Evolutionary conservation across 305 asterid species (phyloP).

Genomic region (Rubia occidens): DNA sequence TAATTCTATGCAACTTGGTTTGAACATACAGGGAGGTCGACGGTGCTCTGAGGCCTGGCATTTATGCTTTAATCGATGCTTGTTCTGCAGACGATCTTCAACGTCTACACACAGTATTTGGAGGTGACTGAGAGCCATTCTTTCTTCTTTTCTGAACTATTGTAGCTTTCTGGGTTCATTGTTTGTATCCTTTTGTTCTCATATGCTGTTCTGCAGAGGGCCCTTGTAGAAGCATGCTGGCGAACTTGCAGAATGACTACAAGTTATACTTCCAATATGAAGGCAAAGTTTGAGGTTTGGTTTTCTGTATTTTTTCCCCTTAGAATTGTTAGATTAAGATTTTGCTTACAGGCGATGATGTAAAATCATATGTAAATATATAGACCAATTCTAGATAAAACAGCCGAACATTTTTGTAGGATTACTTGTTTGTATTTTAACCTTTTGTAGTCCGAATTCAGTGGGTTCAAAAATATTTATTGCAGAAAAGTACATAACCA

Average conservation of each 20-base stretch:
- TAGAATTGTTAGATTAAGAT: neutral
- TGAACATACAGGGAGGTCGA: constrained; percentile 58
- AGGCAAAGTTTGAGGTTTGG: constrained; percentile 66
- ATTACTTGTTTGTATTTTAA: too few species aligned
- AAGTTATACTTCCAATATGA: constrained; percentile 59
- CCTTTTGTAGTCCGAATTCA: too few species aligned
- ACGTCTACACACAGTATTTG: constrained; percentile 69
- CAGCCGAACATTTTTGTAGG: neutral
- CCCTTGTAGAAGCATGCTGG: constrained; percentile 77
- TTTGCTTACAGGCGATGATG: neutral
- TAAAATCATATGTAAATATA: too few species aligned
- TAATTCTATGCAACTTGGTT: neutral
- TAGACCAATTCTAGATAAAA: neutral
- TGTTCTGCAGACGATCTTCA: constrained; percentile 78
- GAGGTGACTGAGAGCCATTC: constrained; percentile 42
- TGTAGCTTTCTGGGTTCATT: neutral
- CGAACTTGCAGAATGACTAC: constrained; percentile 65
- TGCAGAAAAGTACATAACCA: too few species aligned
- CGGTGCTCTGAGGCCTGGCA: constrained; percentile 73
- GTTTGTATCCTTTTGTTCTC: neutral
- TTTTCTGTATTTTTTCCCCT: neutral
- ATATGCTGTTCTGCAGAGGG: constrained; percentile 48
- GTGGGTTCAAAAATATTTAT: too few species aligned
- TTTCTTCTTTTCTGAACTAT: neutral
- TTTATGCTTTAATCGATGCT: constrained; percentile 69